Conservation (phyloP, 495 filamentous ascomycete genomes). For the Barbatosphaeria neglecta region DNA sequence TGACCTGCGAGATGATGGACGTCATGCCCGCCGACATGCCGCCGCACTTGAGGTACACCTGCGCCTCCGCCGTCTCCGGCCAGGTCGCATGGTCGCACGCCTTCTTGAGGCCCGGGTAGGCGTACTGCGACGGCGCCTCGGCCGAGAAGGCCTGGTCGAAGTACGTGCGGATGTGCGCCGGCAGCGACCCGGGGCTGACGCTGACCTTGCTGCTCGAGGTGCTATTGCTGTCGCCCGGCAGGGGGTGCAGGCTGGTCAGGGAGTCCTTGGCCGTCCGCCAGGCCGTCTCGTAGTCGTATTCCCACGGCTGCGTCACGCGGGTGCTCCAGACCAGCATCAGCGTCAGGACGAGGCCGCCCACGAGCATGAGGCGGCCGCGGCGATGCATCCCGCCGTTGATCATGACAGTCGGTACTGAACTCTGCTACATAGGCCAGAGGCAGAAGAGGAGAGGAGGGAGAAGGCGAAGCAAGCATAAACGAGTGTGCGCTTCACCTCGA, state of each 20-base stretch:
- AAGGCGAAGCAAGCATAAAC: too few species aligned
- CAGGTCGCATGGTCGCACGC: slow-evolving; percentile 1
- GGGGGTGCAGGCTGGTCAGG: neutral
- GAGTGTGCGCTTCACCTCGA: too few species aligned
- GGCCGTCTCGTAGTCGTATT: neutral
- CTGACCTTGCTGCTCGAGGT: neutral
- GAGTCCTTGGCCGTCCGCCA: neutral
- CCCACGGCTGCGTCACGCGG: neutral
- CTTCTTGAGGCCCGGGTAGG: neutral
- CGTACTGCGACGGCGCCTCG: neutral
- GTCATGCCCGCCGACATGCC: slow-evolving; percentile 14
- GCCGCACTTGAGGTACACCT: slow-evolving; percentile 10
- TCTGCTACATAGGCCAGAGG: too few species aligned
- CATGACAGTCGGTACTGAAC: neutral
- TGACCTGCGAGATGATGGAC: slow-evolving; percentile 15
- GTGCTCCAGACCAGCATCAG: neutral
- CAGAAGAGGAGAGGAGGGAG: too few species aligned
- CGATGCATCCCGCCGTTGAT: neutral
- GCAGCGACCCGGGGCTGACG: neutral
- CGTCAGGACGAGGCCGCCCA: neutral
- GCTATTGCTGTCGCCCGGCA: too few species aligned
- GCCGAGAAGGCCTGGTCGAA: slow-evolving; percentile 2
- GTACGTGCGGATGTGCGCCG: neutral
- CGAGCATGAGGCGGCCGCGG: neutral
- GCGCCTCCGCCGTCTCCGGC: neutral